Evolutionary conservation across 2,329 filamentous ascomycete species (phyloP), one percentile per base, ranked within the genome.

Genomic region (Chrysoporthe deuterocubensis): DNA sequence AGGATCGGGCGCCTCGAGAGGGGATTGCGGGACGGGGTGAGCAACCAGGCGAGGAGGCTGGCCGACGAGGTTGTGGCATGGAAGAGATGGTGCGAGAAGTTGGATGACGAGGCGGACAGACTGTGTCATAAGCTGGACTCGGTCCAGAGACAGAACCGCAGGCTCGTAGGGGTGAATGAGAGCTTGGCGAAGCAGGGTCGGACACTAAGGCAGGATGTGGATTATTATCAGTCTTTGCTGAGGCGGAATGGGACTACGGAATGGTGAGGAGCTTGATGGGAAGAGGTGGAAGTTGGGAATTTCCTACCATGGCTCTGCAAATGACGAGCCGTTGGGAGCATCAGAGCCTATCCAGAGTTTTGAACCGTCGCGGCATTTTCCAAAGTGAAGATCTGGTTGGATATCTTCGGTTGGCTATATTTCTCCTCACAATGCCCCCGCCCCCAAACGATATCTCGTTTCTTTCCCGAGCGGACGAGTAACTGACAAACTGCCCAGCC

Each of bases 1-100:
- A 73, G 78, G 42, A 66, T 82, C 32, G 73, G 75, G 44, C 75
- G 79, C 64, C 71, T 82, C 1, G 73, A 76, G 46, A 77, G 76
- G 56, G 76, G 80, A 50, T 48, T 75, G 67, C 65, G 74, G 70
- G 72, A 79, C 67, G 68, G 75, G 70, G 16, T 72, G 40, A 69
- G 72, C 34, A 69, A 71, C 13, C 64, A 70, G 32, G 66, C 69
- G 32, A 66, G 69, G 32, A 54, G 43, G 16, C 52, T 75, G 7
- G 67, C 59, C 50, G 67, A 72, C 13, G 76, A 79, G 26, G 70
- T 80, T 3, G 69, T 74, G 26, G 72, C 16, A 8, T 72, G 72
- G 46, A 71, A 70, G 69, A 67, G 71, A 26, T 67, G 68, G 4
- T 70, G 69, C 48, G 71, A 73, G 4, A 68, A 68, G 3, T 37